phyloP scores from a whole-genome alignment of 768 basidiomycete genomes.

The Dioszegia aurantiaca region DNA sequence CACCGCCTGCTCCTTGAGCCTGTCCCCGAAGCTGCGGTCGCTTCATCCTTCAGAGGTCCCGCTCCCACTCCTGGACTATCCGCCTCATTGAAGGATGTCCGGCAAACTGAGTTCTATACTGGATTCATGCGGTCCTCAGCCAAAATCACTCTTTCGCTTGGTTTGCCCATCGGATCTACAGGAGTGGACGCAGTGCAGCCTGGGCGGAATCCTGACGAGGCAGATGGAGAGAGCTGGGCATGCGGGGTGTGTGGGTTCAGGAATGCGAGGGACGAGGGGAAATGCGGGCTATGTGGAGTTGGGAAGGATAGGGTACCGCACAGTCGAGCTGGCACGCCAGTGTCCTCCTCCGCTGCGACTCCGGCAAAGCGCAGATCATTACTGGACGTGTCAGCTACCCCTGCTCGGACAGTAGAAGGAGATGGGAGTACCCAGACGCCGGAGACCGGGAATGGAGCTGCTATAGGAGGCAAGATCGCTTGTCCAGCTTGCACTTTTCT shows the following conservation, averaged over 20 bases:
- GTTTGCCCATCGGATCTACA: constrained; percentile 5
- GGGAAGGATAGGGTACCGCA: constrained; percentile 31
- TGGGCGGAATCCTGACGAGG: not conserved
- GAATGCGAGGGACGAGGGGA: constrained; percentile 65
- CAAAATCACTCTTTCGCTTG: constrained; percentile 76
- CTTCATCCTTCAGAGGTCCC: constrained; percentile 34
- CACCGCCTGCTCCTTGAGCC: constrained; percentile 79
- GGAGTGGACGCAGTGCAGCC: not conserved
- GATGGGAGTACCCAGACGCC: not conserved
- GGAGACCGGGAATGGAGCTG: constrained; percentile 14
- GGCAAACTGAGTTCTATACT: constrained; percentile 80
- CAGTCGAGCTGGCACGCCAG: constrained; percentile 12
- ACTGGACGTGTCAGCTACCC: too few species aligned
- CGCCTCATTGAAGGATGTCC: constrained; percentile 64
- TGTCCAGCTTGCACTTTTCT: constrained; percentile 91
- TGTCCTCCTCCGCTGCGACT: not conserved
- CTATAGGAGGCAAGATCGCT: constrained; percentile 55
- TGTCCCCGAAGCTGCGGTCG: constrained; percentile 3
- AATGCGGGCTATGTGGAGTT: constrained; percentile 79
- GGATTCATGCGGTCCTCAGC: constrained; percentile 85
- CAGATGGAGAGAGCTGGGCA: constrained; percentile 45
- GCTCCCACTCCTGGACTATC: constrained; percentile 62
- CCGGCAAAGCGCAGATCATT: too few species aligned
- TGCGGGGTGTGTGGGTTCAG: constrained; percentile 84
- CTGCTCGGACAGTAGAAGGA: too few species aligned